These are phyloP conservation scores for Penicillium brasilianum DNA, from an alignment of 2,329 filamentous ascomycete genomes.

Conservation along the genomic window DNA sequence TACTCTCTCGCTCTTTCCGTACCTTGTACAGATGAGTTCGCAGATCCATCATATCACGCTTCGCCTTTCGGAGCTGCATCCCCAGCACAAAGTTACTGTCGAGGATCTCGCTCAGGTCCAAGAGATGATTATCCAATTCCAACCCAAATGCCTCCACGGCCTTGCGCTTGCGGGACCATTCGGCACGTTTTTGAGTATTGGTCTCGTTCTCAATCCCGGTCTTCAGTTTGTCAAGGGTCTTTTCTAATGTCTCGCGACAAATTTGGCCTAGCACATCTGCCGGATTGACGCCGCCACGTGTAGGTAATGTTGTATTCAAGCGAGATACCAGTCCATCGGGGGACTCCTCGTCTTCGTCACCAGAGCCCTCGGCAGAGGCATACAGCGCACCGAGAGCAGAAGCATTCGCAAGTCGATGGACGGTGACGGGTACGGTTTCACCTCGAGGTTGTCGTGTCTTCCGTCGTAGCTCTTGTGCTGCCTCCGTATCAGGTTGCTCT, in stretches of 20 bases:
- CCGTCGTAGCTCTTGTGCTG: slow-evolving; percentile 20
- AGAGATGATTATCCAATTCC: slow-evolving; percentile 55
- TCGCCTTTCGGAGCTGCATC: slow-evolving; percentile 51
- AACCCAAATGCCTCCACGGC: slow-evolving; percentile 55
- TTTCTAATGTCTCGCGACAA: slow-evolving; percentile 56
- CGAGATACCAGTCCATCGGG: slow-evolving; percentile 39
- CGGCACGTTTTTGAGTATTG: slow-evolving; percentile 45
- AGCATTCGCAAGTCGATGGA: slow-evolving; percentile 48
- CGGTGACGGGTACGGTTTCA: slow-evolving; percentile 47
- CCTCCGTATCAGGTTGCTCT: slow-evolving; percentile 19
- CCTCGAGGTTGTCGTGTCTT: slow-evolving; percentile 39
- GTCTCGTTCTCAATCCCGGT: slow-evolving; percentile 48
- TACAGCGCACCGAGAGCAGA: slow-evolving; percentile 35
- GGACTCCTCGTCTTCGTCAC: slow-evolving; percentile 35
- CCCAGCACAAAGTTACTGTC: slow-evolving; percentile 56
- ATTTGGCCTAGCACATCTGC: slow-evolving; percentile 59
- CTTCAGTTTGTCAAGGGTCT: slow-evolving; percentile 50
- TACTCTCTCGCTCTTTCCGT: slow-evolving; percentile 54
- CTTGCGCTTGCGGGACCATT: slow-evolving; percentile 53
- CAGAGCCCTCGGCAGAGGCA: slow-evolving; percentile 26
- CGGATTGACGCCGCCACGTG: slow-evolving; percentile 53
- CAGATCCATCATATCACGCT: slow-evolving; percentile 52
- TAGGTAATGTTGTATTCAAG: slow-evolving; percentile 46
- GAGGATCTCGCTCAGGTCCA: slow-evolving; percentile 58
- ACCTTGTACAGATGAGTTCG: slow-evolving; percentile 55